Conservation (phyloP, 2,329 filamentous ascomycete species). For the Paecilomyces niveus region DNA sequence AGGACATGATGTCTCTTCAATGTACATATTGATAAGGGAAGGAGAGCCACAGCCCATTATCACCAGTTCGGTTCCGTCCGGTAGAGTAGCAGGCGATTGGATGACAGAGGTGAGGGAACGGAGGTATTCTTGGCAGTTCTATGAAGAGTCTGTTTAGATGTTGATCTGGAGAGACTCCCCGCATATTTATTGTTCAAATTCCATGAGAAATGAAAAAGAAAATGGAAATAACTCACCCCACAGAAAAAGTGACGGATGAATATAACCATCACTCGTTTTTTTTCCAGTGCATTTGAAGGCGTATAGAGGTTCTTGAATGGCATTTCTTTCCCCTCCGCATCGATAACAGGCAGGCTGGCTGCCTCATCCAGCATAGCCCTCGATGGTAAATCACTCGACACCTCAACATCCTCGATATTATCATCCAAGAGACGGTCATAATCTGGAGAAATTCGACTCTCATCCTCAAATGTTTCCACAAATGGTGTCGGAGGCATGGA, state of each 20-base stretch:
- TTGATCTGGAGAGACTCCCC: neutral
- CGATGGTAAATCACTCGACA: constrained; percentile 1
- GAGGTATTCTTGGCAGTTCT: constrained; percentile 74
- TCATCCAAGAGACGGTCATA: neutral
- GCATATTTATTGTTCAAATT: neutral
- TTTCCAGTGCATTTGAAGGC: constrained; percentile 10
- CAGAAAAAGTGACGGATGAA: constrained; percentile 79
- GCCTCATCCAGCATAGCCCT: constrained; percentile 7
- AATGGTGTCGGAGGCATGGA: constrained; percentile 4
- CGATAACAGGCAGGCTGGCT: constrained; percentile 42
- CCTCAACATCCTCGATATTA: neutral
- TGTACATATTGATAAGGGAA: constrained; percentile 61
- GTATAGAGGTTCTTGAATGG: constrained; percentile 57
- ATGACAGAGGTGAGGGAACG: constrained; percentile 55
- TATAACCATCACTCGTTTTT: constrained; percentile 58
- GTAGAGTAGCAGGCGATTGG: constrained; percentile 39
- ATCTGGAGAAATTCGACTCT: neutral
- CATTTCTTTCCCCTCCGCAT: constrained; percentile 52
- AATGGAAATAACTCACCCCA: constrained; percentile 50
- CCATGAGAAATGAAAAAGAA: neutral
- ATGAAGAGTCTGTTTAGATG: constrained; percentile 1
- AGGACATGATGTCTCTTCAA: constrained; percentile 53
- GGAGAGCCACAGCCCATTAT: constrained; percentile 68
- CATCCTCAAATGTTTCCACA: neutral
- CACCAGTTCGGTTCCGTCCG: constrained; percentile 54